Conservation (phyloP, 2,329 filamentous ascomycete genomes). For the Ophiocordyceps camponoti-rufipedis region DNA sequence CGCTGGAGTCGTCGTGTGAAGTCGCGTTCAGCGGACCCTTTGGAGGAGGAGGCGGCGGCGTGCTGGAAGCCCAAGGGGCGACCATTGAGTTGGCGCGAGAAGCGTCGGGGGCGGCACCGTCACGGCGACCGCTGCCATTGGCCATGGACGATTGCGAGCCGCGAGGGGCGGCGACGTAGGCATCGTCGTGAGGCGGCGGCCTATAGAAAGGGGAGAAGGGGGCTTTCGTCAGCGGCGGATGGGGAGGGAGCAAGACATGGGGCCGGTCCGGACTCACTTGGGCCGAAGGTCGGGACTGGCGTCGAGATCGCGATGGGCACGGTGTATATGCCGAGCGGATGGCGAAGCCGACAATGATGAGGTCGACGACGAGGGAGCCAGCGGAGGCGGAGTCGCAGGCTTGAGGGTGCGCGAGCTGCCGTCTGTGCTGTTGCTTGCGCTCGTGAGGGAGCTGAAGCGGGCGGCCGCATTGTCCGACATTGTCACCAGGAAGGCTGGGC, state of each 20-base stretch:
- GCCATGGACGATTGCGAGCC: conserved; percentile 27
- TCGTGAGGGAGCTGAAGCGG: conserved; percentile 32
- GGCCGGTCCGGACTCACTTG: conserved; percentile 13
- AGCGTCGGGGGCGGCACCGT: conserved; percentile 33
- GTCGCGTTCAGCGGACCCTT: conserved; percentile 26
- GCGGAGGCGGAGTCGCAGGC: conserved; percentile 19
- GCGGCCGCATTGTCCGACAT: conserved; percentile 52
- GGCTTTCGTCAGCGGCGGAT: background rate
- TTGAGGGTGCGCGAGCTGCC: conserved; percentile 45
- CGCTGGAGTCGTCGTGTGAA: conserved; percentile 62
- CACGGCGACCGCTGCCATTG: conserved; percentile 34
- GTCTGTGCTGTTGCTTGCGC: conserved; percentile 34
- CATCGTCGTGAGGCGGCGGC: conserved; percentile 13
- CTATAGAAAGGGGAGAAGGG: conserved; percentile 4
- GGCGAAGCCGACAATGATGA: conserved; percentile 3
- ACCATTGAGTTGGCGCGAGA: conserved; percentile 27
- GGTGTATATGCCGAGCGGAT: conserved; percentile 7
- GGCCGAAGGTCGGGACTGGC: conserved; percentile 20
- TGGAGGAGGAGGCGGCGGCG: conserved; percentile 12
- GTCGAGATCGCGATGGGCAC: conserved; percentile 18
- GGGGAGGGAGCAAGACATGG: conserved; percentile 1
- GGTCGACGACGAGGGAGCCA: conserved; percentile 7
- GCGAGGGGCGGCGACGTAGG: conserved; percentile 24
- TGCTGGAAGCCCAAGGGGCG: conserved; percentile 38
- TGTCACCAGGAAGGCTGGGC: conserved; percentile 21